Evolutionary conservation across 306 rosid genomes (phyloP).

Genomic region (Spatholobus suberectus): DNA sequence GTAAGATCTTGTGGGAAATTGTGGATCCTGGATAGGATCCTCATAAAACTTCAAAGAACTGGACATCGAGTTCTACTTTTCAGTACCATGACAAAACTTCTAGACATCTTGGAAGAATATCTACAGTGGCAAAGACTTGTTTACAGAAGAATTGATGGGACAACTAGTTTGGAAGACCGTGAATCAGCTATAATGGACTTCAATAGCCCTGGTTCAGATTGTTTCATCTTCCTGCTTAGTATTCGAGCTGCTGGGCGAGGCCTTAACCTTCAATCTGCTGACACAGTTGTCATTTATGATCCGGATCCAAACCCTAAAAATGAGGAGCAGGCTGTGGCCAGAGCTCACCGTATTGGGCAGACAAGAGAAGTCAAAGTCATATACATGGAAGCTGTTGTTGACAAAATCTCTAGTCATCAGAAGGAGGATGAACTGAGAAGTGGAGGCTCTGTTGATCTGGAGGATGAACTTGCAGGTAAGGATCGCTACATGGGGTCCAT

Average conservation of each 20-base stretch:
- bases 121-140: constrained; percentile 95
- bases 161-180: constrained; percentile 99
- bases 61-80: constrained; percentile 97
- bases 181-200: constrained; percentile 97
- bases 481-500: constrained; percentile 96
- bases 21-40: constrained; percentile 97
- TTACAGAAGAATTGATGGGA: constrained; percentile 95
- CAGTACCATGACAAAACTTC: constrained; percentile 98
- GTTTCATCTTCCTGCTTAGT: constrained; percentile 96
- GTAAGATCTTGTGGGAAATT: constrained; percentile 92
- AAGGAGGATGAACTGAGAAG: constrained; percentile 93
- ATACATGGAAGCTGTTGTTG: constrained; percentile 99
- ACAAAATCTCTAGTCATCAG: constrained; percentile 86
- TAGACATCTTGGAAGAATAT: constrained; percentile 96
- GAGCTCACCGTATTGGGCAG: constrained; percentile 99
- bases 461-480: constrained; percentile 97
- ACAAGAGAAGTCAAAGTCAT: constrained; percentile 96
- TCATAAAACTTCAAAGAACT: constrained; percentile 89
- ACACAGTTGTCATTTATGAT: constrained; percentile 95
- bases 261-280: constrained; percentile 99
- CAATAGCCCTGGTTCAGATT: constrained; percentile 79
- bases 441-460: constrained; percentile 82
- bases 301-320: constrained; percentile 99
- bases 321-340: constrained; percentile 99
- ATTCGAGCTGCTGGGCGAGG: constrained; percentile 99